Base-by-base conservation (phyloP, 495 filamentous ascomycete species). In the Acidiella bohemica region DNA sequence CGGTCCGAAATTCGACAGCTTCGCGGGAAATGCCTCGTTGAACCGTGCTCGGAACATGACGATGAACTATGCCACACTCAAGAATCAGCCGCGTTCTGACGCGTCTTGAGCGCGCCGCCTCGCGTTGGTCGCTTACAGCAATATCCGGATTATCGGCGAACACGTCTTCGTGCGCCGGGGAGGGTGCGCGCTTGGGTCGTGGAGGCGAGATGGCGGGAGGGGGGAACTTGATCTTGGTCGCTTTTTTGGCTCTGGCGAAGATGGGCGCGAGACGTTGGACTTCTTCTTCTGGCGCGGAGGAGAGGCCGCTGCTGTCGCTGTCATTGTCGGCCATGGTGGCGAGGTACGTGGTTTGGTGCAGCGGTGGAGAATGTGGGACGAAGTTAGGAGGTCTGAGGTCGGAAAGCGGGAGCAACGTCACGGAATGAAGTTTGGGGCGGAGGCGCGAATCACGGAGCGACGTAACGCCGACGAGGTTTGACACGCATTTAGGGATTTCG, bases 41-140 rank as follows among this genome's bases (percentile, higher is more conserved):
- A 96, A 96, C 53, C 90, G 82, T 61, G 83, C 76, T 57, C 88
- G 80, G 60, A 94, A 97, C 84, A 86, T 94, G 50, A 94, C 83
- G 60, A 97, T 84, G 60, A 97, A 93, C 87, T 95, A 60, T 28
- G 36, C 41, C 14, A n/a, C n/a, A n/a, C n/a, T n/a, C n/a, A n/a
- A n/a, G n/a, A n/a, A n/a, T n/a, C n/a, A 20, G 49, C 17, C 49
- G 53, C 62, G 56, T 59, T 53, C 51, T 59, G 38, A 57, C 42
- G 46, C 36, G 35, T 31, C 27, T 34, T 25, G 29, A 39, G 47
- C 47, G 39, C 49, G 47, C 33, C 7, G 1, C 42, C 44, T 41
- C 45, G 45, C 38, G 18, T 14, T 26, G n/a, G 22, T n/a, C 13
- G 18, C 53, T 41, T 42, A 56, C 53, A 10, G 53, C 51, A 41